A percentile compares a stretch with the other conserved stretches of the same genome.
These are phyloP conservation scores for Beauveria asiatica DNA, from an alignment of 2,329 filamentous ascomycete species.

Conservation along the genomic window DNA sequence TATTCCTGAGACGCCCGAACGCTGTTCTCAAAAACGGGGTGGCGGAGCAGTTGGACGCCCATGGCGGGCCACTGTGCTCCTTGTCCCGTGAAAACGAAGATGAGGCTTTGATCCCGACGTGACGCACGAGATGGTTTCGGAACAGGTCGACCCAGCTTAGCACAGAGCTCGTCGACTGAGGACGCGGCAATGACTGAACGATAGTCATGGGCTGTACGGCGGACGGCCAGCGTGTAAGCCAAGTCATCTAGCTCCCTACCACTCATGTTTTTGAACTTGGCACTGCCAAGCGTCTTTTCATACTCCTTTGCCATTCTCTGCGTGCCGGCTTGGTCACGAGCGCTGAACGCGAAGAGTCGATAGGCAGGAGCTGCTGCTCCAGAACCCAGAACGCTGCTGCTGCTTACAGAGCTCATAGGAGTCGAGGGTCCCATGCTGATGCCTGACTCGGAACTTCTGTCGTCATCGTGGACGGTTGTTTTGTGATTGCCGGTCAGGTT, in stretches of 20 bases:
- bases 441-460: not conserved
- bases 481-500: not conserved
- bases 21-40: conserved; percentile 13
- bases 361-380: not conserved
- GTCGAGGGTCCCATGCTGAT: not conserved
- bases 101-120: conserved; percentile 4
- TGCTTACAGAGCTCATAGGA: not conserved
- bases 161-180: not conserved
- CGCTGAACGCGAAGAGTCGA: not conserved
- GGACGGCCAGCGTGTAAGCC: not conserved
- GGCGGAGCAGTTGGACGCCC: conserved; percentile 20
- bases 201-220: not conserved
- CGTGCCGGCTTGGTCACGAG: not conserved
- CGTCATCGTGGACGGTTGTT: not conserved
- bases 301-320: not conserved
- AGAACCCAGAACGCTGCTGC: not conserved
- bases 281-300: not conserved
- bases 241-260: not conserved
- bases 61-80: conserved; percentile 26
- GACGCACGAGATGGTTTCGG: not conserved
- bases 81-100: conserved; percentile 25
- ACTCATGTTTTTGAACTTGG: not conserved
- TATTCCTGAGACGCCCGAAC: conserved; percentile 1
- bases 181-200: not conserved
- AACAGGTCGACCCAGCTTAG: not conserved